Conservation (phyloP, 768 basidiomycete genomes). For the Psilocybe sp. region DNA sequence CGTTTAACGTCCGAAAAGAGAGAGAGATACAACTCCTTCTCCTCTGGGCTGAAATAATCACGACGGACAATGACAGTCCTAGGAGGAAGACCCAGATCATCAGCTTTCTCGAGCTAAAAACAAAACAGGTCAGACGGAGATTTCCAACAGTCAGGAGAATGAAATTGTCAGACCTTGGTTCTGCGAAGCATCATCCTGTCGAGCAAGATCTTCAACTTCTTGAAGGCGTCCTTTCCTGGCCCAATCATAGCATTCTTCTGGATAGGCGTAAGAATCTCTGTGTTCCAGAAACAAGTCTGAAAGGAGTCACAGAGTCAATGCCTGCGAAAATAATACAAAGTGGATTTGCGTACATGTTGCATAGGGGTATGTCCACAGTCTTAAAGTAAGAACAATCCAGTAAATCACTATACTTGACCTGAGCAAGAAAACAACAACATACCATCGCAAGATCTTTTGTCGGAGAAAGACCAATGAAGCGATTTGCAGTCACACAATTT, state of each 20-base stretch:
- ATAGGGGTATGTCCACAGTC: conserved; percentile 85
- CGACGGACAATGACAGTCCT: conserved; percentile 83
- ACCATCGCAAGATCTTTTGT: conserved; percentile 86
- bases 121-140: neutral
- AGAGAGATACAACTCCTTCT: conserved; percentile 91
- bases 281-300: conserved; percentile 95
- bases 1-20: conserved; percentile 92
- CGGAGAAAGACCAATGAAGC: conserved; percentile 89
- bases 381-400: conserved; percentile 22
- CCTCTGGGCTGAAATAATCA: conserved; percentile 95
- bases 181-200: conserved; percentile 95
- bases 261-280: conserved; percentile 93
- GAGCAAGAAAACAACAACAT: conserved; percentile 14
- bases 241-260: conserved; percentile 85
- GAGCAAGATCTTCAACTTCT: conserved; percentile 85
- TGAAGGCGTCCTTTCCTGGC: conserved; percentile 81
- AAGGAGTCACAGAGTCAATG: conserved; percentile 4
- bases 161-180: conserved; percentile 58
- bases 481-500: conserved; percentile 93
- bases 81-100: conserved; percentile 94
- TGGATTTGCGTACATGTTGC: conserved; percentile 52
- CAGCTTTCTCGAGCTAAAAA: conserved; percentile 85
- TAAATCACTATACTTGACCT: neutral
- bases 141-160: neutral
- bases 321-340: conserved; percentile 1